Evolutionary conservation across 805 yeast genomes (phyloP).

Genomic region (Middelhovenomyces tepae): DNA sequence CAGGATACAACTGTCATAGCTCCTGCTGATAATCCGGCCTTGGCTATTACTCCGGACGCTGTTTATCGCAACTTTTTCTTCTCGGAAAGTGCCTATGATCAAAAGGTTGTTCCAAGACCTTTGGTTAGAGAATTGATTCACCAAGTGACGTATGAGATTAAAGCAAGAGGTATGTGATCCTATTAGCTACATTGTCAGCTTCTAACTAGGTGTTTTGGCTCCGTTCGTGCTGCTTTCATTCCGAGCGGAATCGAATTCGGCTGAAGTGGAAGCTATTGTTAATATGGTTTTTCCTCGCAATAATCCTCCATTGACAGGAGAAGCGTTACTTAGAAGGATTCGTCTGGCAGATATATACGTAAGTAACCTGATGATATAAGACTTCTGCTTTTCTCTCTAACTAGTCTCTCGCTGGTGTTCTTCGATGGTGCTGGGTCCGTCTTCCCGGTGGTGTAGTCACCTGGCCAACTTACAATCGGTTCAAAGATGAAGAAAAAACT

Average conservation of each 20-base stretch:
- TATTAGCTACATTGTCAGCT: not conserved
- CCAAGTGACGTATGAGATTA: slow-evolving; percentile 61
- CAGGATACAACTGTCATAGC: too few relatives aligned
- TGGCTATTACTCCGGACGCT: too few relatives aligned
- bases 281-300: slow-evolving; percentile 53
- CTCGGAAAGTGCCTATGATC: too few relatives aligned
- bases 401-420: slow-evolving; percentile 54
- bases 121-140: slow-evolving; percentile 57
- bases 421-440: slow-evolving; percentile 83
- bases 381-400: slow-evolving; percentile 2
- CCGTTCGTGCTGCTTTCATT: slow-evolving; percentile 73
- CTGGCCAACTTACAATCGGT: slow-evolving; percentile 73
- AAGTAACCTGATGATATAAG: too few relatives aligned
- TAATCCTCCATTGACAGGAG: slow-evolving; percentile 37
- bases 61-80: too few relatives aligned
- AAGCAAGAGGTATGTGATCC: slow-evolving; percentile 42
- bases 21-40: too few relatives aligned
- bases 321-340: slow-evolving; percentile 37
- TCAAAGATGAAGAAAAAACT: slow-evolving; percentile 43
- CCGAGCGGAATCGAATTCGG: slow-evolving; percentile 6
- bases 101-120: slow-evolving; percentile 21
- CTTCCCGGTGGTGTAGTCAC: slow-evolving; percentile 71
- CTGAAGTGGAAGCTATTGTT: slow-evolving; percentile 47
- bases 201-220: slow-evolving; percentile 37
- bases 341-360: slow-evolving; percentile 48